These are phyloP conservation scores for Peronospora destructor DNA, from an alignment of 352 stramenopile genomes.

Conservation along the genomic window DNA sequence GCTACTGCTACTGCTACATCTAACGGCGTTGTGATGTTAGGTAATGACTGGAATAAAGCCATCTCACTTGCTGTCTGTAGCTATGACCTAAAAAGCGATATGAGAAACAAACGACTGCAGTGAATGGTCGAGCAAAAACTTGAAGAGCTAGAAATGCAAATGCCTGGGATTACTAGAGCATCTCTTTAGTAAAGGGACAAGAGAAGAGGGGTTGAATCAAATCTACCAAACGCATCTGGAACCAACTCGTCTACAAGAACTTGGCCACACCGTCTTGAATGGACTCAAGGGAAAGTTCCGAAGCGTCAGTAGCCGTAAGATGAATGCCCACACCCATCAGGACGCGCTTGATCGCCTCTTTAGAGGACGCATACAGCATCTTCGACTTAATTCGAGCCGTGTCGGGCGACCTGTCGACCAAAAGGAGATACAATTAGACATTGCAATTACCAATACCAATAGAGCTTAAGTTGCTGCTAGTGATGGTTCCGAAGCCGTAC, in stretches of 20 bases:
- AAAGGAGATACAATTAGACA: neutral
- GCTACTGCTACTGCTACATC: neutral
- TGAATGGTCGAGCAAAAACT: neutral
- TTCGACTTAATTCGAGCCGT: slow-evolving; percentile 89
- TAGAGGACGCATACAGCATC: slow-evolving; percentile 94
- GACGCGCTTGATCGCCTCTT: slow-evolving; percentile 91
- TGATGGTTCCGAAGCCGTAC: slow-evolving; percentile 25
- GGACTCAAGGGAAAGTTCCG: slow-evolving; percentile 75
- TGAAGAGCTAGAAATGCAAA: slow-evolving; percentile 20
- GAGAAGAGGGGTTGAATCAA: slow-evolving; percentile 13
- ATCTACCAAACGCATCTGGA: slow-evolving; percentile 31
- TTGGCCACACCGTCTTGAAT: slow-evolving; percentile 81
- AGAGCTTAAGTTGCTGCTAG: neutral
- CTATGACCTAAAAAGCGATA: no score
- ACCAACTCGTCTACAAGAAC: slow-evolving; percentile 71
- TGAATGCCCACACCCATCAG: slow-evolving; percentile 93
- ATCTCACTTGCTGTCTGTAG: no score
- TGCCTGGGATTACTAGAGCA: slow-evolving; percentile 31
- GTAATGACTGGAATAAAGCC: neutral
- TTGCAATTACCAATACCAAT: neutral
- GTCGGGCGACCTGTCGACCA: slow-evolving; percentile 81
- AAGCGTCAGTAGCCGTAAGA: slow-evolving; percentile 90
- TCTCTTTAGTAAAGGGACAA: slow-evolving; percentile 10
- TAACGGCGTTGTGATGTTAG: neutral
- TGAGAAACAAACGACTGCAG: no score